Conservation (phyloP, 306 rosid genomes). For the Cucurbita moschata region DNA sequence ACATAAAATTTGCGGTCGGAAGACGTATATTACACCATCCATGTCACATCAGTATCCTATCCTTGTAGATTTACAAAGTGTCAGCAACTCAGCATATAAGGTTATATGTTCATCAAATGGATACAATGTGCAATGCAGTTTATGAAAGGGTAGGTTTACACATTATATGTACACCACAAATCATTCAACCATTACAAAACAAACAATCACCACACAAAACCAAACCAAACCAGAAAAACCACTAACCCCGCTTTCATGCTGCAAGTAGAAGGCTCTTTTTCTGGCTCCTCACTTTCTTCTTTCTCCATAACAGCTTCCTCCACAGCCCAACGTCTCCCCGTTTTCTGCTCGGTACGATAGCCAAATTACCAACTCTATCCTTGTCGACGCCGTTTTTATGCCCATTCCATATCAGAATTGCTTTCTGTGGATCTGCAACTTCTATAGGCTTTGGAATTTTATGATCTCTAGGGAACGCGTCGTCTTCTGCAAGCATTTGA, state of each 20-base stretch:
- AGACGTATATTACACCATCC: not conserved
- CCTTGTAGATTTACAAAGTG: not conserved
- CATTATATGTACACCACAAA: not conserved
- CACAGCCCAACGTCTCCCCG: slow-evolving; percentile 34
- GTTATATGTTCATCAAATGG: slow-evolving; percentile 6
- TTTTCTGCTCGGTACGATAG: slow-evolving; percentile 55
- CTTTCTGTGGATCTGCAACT: slow-evolving; percentile 22
- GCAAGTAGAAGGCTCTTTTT: slow-evolving; percentile 21
- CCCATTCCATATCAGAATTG: slow-evolving; percentile 25
- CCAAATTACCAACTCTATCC: slow-evolving; percentile 30
- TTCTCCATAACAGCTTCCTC: slow-evolving; percentile 55
- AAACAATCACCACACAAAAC: slow-evolving; percentile 2
- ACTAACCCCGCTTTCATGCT: slow-evolving; percentile 7
- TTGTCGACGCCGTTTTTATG: slow-evolving; percentile 18
- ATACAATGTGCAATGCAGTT: slow-evolving; percentile 1
- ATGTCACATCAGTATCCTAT: not conserved
- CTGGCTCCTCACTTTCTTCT: slow-evolving; percentile 42
- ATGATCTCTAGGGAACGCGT: slow-evolving; percentile 7
- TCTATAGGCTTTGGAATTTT: slow-evolving; percentile 16
- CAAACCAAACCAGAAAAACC: not conserved
- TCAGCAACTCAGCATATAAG: not conserved
- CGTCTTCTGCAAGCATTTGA: slow-evolving; percentile 69
- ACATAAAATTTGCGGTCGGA: not conserved
- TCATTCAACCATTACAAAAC: slow-evolving; percentile 7
- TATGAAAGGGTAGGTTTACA: not conserved